Percentiles rank a stretch among this genome's conserved stretches.
Evolutionary conservation across 768 basidiomycete genomes (phyloP).

Genomic region (Crucibulum laeve): DNA sequence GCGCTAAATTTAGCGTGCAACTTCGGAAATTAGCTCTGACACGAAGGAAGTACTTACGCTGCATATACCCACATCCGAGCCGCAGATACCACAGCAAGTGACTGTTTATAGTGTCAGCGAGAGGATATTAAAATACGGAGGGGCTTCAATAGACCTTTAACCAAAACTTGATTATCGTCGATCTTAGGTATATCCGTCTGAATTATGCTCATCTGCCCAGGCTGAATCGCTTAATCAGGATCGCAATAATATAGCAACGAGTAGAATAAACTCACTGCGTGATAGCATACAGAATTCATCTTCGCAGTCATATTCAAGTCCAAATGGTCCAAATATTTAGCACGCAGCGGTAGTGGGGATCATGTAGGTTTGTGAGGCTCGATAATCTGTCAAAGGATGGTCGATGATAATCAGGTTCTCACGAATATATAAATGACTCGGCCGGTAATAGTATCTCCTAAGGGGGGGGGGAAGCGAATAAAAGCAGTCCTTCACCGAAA

Average conservation of each 20-base stretch:
- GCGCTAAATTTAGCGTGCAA: neutral
- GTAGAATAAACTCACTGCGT: conserved; percentile 22
- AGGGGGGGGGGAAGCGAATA: too few species aligned
- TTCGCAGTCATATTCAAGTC: conserved; percentile 9
- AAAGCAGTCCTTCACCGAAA: too few species aligned
- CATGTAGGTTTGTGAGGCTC: too few species aligned
- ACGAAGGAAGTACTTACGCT: conserved; percentile 36
- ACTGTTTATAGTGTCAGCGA: conserved; percentile 15
- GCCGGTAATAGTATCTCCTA: too few species aligned
- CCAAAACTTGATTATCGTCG: conserved; percentile 49
- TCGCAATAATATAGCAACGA: neutral
- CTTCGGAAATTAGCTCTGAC: too few species aligned
- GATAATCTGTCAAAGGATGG: too few species aligned
- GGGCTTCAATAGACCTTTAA: conserved; percentile 39
- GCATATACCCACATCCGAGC: conserved; percentile 50
- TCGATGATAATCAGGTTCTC: too few species aligned
- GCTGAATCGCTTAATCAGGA: conserved; percentile 21
- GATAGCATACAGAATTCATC: conserved; percentile 49
- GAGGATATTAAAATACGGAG: conserved; percentile 5
- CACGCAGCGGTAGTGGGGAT: too few species aligned
- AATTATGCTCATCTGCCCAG: conserved; percentile 47
- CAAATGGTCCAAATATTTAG: too few species aligned
- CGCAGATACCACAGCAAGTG: conserved; percentile 56
- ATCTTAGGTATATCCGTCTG: conserved; percentile 48
- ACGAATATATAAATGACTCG: too few species aligned